Conservation (phyloP, 2,329 filamentous ascomycete genomes). For the Apiospora marii region DNA sequence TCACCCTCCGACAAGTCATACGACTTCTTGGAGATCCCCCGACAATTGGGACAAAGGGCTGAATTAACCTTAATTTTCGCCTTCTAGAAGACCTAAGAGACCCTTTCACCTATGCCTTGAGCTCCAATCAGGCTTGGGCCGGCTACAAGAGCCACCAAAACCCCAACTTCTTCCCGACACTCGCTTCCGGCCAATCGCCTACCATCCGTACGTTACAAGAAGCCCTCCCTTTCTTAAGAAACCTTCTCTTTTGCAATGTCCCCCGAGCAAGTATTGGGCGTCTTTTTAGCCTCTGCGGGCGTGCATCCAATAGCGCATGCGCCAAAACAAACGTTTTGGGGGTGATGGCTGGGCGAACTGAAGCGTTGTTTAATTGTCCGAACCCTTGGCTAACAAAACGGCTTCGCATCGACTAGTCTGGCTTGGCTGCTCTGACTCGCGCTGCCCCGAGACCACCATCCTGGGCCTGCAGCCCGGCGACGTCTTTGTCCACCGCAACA, state of each 20-base stretch:
- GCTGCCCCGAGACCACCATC: slow-evolving; percentile 84
- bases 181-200: slow-evolving; percentile 72
- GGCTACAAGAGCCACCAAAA: slow-evolving; percentile 69
- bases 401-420: slow-evolving; percentile 62
- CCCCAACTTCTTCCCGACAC: slow-evolving; percentile 73
- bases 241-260: neutral
- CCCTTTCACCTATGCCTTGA: slow-evolving; percentile 68
- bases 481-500: slow-evolving; percentile 90
- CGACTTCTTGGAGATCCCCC: slow-evolving; percentile 3
- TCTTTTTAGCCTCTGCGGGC: neutral
- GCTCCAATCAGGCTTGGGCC: slow-evolving; percentile 76
- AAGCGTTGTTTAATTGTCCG: slow-evolving; percentile 5
- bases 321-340: neutral
- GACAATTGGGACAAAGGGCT: neutral
- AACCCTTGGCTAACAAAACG: slow-evolving; percentile 28
- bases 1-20: slow-evolving; percentile 14
- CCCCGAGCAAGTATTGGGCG: neutral
- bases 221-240: neutral
- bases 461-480: slow-evolving; percentile 82
- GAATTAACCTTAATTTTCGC: slow-evolving; percentile 11
- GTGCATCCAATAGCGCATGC: neutral
- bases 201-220: slow-evolving; percentile 59
- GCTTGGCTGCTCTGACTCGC: slow-evolving; percentile 88
- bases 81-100: slow-evolving; percentile 51
- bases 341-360: neutral